These are phyloP conservation scores for Coniella lustricola DNA, from an alignment of 2,329 filamentous ascomycete species.

Conservation along the genomic window DNA sequence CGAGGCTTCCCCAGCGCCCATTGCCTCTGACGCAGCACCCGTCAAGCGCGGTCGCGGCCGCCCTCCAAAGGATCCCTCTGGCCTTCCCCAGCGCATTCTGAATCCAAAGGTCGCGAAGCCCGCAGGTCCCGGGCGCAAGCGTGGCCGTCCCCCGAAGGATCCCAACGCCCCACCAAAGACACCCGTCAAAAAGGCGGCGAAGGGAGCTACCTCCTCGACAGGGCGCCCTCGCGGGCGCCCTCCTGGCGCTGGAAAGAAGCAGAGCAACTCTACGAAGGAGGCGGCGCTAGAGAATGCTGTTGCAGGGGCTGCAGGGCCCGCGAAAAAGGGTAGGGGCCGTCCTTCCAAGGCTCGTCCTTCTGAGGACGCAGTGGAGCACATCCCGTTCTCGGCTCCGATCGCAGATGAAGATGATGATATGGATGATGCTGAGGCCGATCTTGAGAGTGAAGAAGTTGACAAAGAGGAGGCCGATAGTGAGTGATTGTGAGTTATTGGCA, in stretches of 20 bases:
- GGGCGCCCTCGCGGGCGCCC: constrained; percentile 11
- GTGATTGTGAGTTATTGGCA: constrained; percentile 14
- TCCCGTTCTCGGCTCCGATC: neutral
- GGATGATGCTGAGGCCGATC: constrained; percentile 7
- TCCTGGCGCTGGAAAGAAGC: constrained; percentile 8
- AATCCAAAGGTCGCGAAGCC: constrained; percentile 9
- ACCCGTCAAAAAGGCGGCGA: neutral
- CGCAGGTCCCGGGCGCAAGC: constrained; percentile 6
- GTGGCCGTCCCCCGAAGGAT: constrained; percentile 12
- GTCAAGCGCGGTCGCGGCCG: constrained; percentile 9
- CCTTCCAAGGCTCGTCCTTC: neutral
- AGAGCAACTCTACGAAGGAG: neutral
- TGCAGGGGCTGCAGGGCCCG: neutral
- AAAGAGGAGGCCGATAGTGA: constrained; percentile 10
- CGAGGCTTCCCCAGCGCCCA: neutral
- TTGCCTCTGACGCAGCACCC: constrained; percentile 1
- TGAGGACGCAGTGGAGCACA: neutral
- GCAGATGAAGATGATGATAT: constrained; percentile 4
- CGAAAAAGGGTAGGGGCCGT: neutral
- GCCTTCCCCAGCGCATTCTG: neutral
- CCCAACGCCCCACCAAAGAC: constrained; percentile 8
- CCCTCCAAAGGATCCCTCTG: constrained; percentile 6
- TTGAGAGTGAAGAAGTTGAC: neutral
- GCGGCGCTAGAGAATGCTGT: neutral
- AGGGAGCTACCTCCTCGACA: neutral